phyloP scores from a whole-genome alignment of 495 filamentous ascomycete species.

The Lasiosphaeriaceae sp. region DNA sequence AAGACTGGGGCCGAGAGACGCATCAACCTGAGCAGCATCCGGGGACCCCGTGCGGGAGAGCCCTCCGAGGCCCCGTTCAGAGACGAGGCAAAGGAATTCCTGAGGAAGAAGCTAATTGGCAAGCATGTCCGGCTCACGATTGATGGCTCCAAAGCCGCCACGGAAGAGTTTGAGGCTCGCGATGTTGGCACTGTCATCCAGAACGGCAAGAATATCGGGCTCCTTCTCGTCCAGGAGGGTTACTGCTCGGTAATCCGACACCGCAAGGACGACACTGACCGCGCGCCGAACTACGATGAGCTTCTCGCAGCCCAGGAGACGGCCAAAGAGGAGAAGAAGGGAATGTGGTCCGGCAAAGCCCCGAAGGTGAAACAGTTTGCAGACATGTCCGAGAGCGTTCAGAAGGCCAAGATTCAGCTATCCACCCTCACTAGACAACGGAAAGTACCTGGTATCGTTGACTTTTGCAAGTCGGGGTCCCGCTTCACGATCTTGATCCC shows the following conservation, averaged over 20 bases:
- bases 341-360: slow-evolving; percentile 88
- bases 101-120: slow-evolving; percentile 89
- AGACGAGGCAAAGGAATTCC: slow-evolving; percentile 92
- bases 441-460: slow-evolving; percentile 89
- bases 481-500: slow-evolving; percentile 92
- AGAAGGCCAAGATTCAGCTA: slow-evolving; percentile 92
- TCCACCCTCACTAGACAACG: slow-evolving; percentile 82
- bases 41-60: slow-evolving; percentile 71
- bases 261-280: slow-evolving; percentile 84
- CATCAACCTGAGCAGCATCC: slow-evolving; percentile 85
- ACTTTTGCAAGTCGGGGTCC: slow-evolving; percentile 94
- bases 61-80: slow-evolving; percentile 69
- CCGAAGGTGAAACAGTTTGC: slow-evolving; percentile 73
- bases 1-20: slow-evolving; percentile 83
- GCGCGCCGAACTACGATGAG: slow-evolving; percentile 90
- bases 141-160: slow-evolving; percentile 87
- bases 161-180: slow-evolving; percentile 86
- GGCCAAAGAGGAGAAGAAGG: slow-evolving; percentile 77
- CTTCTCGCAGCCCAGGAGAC: slow-evolving; percentile 83
- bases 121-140: slow-evolving; percentile 86
- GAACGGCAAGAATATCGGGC: slow-evolving; percentile 80
- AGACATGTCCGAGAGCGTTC: slow-evolving; percentile 86
- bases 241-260: slow-evolving; percentile 92
- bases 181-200: slow-evolving; percentile 86
- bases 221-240: slow-evolving; percentile 83